phyloP scores from a whole-genome alignment of 805 yeast species.

The Nakazawaea laoshanensis region DNA sequence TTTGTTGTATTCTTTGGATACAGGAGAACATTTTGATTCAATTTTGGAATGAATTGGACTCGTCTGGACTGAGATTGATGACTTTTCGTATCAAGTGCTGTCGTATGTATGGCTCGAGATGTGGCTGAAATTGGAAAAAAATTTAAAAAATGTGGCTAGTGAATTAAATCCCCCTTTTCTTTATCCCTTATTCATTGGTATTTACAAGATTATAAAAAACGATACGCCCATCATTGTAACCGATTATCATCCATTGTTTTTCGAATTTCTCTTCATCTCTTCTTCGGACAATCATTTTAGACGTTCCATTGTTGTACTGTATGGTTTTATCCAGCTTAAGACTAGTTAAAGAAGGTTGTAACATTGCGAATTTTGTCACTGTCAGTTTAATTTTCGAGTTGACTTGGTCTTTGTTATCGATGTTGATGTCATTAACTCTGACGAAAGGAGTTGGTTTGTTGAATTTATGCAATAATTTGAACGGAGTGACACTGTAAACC shows the following conservation, averaged over 20 bases:
- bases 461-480: slow-evolving; percentile 13
- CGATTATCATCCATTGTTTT: slow-evolving; percentile 20
- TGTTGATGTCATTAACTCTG: slow-evolving; percentile 6
- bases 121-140: not conserved
- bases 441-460: slow-evolving; percentile 19
- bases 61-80: too few relatives aligned
- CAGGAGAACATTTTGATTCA: slow-evolving; percentile 30
- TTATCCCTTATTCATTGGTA: not conserved
- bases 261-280: slow-evolving; percentile 18
- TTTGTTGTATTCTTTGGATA: slow-evolving; percentile 36
- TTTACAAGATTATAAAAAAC: slow-evolving; percentile 16
- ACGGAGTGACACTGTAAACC: slow-evolving; percentile 16
- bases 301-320: slow-evolving; percentile 20
- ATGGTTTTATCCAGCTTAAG: slow-evolving; percentile 11
- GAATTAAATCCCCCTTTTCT: not conserved
- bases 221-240: slow-evolving; percentile 24
- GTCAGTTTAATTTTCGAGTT: slow-evolving; percentile 14
- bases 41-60: too few relatives aligned
- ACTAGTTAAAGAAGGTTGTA: slow-evolving; percentile 14
- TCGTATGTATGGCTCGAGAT: not conserved
- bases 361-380: slow-evolving; percentile 14
- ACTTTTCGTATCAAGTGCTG: too few relatives aligned
- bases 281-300: slow-evolving; percentile 22
- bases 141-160: not conserved
- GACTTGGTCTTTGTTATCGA: slow-evolving; percentile 10